Evolutionary conservation across 495 filamentous ascomycete genomes (phyloP).

Genomic region (Cladorrhinum samala): DNA sequence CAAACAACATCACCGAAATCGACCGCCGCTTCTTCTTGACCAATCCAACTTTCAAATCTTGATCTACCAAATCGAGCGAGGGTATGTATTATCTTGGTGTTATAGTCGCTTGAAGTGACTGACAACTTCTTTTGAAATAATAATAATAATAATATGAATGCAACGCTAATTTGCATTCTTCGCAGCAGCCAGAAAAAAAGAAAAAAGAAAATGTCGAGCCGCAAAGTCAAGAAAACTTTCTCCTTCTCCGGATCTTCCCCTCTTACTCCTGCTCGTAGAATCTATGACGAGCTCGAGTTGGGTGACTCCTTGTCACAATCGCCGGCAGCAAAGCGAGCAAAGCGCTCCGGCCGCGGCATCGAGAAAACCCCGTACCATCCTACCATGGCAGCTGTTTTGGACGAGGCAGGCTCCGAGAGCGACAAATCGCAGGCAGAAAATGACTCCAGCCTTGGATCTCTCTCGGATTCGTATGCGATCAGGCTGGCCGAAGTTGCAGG

Average conservation of each 20-base stretch:
- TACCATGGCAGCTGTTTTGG: neutral
- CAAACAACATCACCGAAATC: too few relatives aligned
- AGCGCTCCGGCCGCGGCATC: neutral
- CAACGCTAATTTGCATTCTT: neutral
- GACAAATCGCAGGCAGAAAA: too few relatives aligned
- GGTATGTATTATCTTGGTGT: too few relatives aligned
- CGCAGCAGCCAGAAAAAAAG: neutral
- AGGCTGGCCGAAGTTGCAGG: neutral
- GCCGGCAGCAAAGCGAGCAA: slow-evolving; percentile 9
- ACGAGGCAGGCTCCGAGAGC: neutral
- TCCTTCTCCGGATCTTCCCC: neutral
- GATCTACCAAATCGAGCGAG: too few relatives aligned
- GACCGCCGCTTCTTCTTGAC: too few relatives aligned
- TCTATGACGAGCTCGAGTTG: neutral
- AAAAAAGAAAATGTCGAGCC: neutral
- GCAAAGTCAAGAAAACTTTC: neutral
- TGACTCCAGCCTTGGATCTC: neutral
- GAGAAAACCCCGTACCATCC: too few relatives aligned
- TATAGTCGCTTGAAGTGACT: too few relatives aligned
- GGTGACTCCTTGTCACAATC: neutral
- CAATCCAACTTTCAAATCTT: too few relatives aligned
- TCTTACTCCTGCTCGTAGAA: neutral
- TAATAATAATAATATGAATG: neutral
- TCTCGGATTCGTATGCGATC: neutral
- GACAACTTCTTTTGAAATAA: neutral